Conservation (phyloP, 352 stramenopile species). For the Pythium sp. region DNA sequence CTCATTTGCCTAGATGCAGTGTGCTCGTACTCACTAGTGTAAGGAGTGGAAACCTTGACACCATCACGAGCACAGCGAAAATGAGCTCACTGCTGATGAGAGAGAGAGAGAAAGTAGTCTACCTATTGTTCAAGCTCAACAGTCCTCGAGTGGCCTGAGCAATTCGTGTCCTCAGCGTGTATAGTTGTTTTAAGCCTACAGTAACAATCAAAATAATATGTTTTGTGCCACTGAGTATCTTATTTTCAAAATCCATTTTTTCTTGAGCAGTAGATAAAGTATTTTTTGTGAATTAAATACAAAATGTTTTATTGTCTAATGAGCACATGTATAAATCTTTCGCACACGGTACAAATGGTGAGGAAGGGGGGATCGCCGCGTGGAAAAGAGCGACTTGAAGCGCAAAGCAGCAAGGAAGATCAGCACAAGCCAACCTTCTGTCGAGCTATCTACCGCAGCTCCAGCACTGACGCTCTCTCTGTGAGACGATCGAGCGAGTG, state of each 20-base stretch:
- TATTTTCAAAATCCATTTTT: neutral
- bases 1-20: too few relatives aligned
- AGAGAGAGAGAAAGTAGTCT: too few relatives aligned
- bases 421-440: neutral
- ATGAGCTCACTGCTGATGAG: too few relatives aligned
- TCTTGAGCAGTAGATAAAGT: neutral
- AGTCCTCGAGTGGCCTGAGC: too few relatives aligned
- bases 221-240: too few relatives aligned
- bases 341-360: neutral
- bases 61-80: too few relatives aligned
- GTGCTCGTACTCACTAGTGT: too few relatives aligned
- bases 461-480: neutral
- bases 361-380: conserved; percentile 14
- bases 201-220: too few relatives aligned
- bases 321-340: conserved; percentile 9
- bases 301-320: neutral
- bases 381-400: conserved; percentile 15
- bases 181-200: too few relatives aligned
- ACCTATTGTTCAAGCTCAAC: too few relatives aligned
- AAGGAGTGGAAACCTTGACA: too few relatives aligned
- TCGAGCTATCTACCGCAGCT: neutral
- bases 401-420: neutral
- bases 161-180: too few relatives aligned
- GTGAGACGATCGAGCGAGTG: conserved; percentile 1
- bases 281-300: neutral